Conservation (phyloP, 1,284 basidiomycete genomes). For the Paramarasmius palmivorus region DNA sequence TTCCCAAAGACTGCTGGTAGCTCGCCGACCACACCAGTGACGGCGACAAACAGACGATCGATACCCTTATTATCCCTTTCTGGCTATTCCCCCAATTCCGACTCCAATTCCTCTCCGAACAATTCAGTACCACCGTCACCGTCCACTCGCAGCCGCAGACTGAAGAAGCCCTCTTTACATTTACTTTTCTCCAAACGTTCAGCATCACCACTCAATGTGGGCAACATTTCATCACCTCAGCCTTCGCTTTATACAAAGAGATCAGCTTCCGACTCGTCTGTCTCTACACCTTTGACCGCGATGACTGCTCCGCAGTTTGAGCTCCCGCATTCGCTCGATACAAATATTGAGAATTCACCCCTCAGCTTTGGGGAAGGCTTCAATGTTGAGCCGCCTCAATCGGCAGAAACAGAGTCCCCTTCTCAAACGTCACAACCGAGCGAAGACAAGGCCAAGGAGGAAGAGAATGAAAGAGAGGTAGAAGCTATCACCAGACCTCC, state of each 20-base stretch:
- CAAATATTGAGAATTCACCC: constrained; percentile 47
- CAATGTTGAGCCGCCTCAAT: constrained; percentile 27
- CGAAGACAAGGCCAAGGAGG: neutral
- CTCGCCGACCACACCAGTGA: constrained; percentile 24
- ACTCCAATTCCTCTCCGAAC: constrained; percentile 15
- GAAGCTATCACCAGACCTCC: constrained; percentile 14
- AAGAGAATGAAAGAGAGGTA: too few relatives aligned
- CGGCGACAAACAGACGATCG: constrained; percentile 31
- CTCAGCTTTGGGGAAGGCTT: constrained; percentile 42
- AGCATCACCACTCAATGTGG: constrained; percentile 23
- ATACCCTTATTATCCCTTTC: constrained; percentile 45
- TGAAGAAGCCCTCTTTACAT: constrained; percentile 57
- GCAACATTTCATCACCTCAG: constrained; percentile 14
- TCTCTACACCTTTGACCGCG: constrained; percentile 44
- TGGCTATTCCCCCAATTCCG: constrained; percentile 27
- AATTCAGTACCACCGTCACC: constrained; percentile 27
- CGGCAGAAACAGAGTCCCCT: constrained; percentile 3
- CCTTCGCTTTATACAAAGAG: constrained; percentile 31
- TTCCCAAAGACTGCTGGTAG: constrained; percentile 31
- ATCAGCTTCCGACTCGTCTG: constrained; percentile 44
- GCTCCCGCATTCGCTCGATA: constrained; percentile 50
- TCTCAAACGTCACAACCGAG: neutral
- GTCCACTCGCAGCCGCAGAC: constrained; percentile 28
- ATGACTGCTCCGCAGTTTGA: constrained; percentile 41
- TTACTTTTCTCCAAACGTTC: constrained; percentile 54